phyloP scores from a whole-genome alignment of 2,329 filamentous ascomycete genomes.

The Hirsutella rhossiliensis region DNA sequence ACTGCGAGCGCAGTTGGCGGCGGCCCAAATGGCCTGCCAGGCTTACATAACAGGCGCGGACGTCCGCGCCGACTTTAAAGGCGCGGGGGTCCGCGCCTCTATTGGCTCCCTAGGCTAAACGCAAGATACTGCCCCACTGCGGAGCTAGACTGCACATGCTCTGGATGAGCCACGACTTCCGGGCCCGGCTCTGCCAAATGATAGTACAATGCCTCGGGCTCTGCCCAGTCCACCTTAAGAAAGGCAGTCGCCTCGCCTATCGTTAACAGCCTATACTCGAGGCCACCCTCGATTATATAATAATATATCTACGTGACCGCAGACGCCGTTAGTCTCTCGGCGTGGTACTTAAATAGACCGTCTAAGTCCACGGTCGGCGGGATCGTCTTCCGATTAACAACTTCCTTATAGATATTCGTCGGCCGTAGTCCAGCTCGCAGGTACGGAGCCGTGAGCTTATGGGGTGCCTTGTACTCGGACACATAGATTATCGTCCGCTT shows the following conservation, averaged over 20 bases:
- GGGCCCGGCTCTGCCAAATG: constrained; percentile 16
- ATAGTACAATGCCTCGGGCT: constrained; percentile 16
- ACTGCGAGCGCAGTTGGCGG: no score
- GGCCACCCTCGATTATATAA: constrained; percentile 34
- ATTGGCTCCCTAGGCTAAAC: no score
- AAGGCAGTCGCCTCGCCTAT: constrained; percentile 32
- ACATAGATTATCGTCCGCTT: no score
- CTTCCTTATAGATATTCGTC: no score
- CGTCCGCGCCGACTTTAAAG: no score
- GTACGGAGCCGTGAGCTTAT: no score
- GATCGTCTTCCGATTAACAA: constrained; percentile 11
- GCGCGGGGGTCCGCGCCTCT: no score
- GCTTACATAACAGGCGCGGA: no score
- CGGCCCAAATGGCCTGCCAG: no score
- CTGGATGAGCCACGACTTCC: constrained; percentile 11
- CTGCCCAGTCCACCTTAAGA: constrained; percentile 20
- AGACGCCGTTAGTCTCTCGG: constrained; percentile 25
- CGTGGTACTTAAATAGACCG: constrained; percentile 20
- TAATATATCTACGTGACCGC: constrained; percentile 34
- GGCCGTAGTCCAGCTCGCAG: no score
- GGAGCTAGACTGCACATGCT: constrained; percentile 9
- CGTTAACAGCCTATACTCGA: constrained; percentile 29
- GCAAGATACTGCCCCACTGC: constrained; percentile 16
- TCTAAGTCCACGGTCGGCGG: constrained; percentile 13
- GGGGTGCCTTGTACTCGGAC: no score